These are phyloP conservation scores for Avena sativa DNA, from an alignment of 176 grass and related monocot species.

Conservation along the genomic window DNA sequence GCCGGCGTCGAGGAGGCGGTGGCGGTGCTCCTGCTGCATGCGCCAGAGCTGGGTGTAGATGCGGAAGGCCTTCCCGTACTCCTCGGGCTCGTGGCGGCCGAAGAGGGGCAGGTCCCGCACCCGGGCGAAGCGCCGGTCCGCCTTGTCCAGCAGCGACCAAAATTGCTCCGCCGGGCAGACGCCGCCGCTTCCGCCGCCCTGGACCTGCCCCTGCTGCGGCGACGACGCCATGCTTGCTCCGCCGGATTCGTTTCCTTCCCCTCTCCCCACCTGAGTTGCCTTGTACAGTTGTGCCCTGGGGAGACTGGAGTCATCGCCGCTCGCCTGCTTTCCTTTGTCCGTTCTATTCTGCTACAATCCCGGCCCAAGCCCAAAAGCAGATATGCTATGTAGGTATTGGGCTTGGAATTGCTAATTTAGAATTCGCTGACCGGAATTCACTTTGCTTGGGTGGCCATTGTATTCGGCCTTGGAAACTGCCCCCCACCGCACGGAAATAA, in stretches of 20 bases:
- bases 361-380: background rate
- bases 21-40: slow-evolving; percentile 89
- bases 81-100: slow-evolving; percentile 72
- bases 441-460: too few species aligned
- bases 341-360: background rate
- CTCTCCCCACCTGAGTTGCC: background rate
- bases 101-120: slow-evolving; percentile 81
- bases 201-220: slow-evolving; percentile 41
- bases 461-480: too few species aligned
- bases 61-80: slow-evolving; percentile 90
- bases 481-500: too few species aligned
- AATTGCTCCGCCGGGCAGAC: slow-evolving; percentile 72
- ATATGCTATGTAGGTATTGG: background rate
- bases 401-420: too few species aligned
- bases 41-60: slow-evolving; percentile 92
- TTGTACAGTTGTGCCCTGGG: slow-evolving; percentile 1
- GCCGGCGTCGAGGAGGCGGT: slow-evolving; percentile 79
- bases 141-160: slow-evolving; percentile 95
- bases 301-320: slow-evolving; percentile 2
- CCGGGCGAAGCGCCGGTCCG: slow-evolving; percentile 83
- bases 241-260: slow-evolving; percentile 33
- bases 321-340: background rate
- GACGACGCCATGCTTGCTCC: slow-evolving; percentile 53
- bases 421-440: too few species aligned
- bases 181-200: slow-evolving; percentile 8